These are phyloP conservation scores for Prototheca cutis DNA, from an alignment of 163 green algal genomes.

Conservation along the genomic window DNA sequence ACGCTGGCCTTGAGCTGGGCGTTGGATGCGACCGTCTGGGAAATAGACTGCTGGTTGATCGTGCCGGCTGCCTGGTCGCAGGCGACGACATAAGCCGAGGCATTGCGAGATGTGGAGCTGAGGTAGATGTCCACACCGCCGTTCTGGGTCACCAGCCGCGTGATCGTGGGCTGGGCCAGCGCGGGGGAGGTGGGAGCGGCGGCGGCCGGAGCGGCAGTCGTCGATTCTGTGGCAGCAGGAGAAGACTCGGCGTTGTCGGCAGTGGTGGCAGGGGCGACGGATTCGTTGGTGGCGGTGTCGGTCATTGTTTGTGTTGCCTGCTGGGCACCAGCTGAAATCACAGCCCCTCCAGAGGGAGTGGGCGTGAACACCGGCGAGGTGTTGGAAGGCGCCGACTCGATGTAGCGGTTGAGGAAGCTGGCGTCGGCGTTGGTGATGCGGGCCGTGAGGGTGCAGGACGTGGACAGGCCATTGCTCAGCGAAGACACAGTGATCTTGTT, in stretches of 20 bases:
- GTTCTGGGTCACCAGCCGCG: not conserved
- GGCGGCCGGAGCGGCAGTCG: too few species aligned
- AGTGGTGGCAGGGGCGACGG: not conserved
- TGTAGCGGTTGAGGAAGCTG: not conserved
- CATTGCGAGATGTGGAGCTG: not conserved
- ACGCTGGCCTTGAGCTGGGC: not conserved
- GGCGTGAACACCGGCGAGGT: not conserved
- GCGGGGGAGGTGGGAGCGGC: not conserved
- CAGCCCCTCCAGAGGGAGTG: not conserved
- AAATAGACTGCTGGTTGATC: not conserved
- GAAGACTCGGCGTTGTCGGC: too few species aligned
- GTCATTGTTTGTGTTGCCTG: too few species aligned
- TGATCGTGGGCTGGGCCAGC: not conserved
- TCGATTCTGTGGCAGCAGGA: too few species aligned
- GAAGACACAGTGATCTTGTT: not conserved
- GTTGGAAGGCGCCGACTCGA: not conserved
- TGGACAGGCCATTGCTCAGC: not conserved
- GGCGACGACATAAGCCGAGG: not conserved
- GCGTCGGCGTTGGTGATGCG: not conserved
- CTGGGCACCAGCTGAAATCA: too few species aligned
- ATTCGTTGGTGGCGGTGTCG: not conserved
- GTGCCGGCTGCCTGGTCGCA: not conserved
- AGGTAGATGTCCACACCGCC: constrained; percentile 3
- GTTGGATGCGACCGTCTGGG: not conserved
- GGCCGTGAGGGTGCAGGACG: constrained; percentile 1